A percentile compares a stretch with the other conserved stretches of the same genome.
Conservation (phyloP, 148 eudicot species). For the Persicaria tinctoria region DNA sequence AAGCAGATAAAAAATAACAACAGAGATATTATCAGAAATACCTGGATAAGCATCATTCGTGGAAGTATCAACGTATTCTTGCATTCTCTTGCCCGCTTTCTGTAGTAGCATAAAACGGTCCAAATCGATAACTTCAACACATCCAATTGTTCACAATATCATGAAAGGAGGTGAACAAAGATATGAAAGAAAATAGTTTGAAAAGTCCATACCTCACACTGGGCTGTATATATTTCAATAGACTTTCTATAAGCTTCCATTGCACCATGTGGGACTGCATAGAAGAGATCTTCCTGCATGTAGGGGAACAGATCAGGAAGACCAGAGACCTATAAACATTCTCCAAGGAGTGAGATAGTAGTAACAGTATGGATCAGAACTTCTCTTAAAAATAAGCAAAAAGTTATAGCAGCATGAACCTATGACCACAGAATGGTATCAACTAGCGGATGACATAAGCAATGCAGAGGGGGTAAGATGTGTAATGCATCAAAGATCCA, state of each 20-base stretch:
- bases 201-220: conserved; percentile 43
- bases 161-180: background rate
- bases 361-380: conserved; percentile 4
- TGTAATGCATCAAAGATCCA: background rate
- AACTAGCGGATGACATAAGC: background rate
- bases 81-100: conserved; percentile 47
- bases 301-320: conserved; percentile 3
- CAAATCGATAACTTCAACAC: background rate
- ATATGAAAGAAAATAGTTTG: background rate
- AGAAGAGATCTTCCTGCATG: conserved; percentile 74
- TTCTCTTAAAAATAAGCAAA: background rate
- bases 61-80: conserved; percentile 66
- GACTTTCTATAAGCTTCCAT: conserved; percentile 70
- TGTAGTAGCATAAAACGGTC: conserved; percentile 24
- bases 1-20: background rate
- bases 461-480: background rate
- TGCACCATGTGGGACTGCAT: conserved; percentile 65
- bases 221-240: conserved; percentile 50
- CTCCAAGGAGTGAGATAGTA: background rate
- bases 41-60: conserved; percentile 63
- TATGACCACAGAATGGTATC: conserved; percentile 1
- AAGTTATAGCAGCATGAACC: background rate
- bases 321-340: background rate
- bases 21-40: conserved; percentile 16
- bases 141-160: background rate